Base-by-base conservation (phyloP, 2,329 filamentous ascomycete genomes). In the Diaporthe citriasiana region DNA sequence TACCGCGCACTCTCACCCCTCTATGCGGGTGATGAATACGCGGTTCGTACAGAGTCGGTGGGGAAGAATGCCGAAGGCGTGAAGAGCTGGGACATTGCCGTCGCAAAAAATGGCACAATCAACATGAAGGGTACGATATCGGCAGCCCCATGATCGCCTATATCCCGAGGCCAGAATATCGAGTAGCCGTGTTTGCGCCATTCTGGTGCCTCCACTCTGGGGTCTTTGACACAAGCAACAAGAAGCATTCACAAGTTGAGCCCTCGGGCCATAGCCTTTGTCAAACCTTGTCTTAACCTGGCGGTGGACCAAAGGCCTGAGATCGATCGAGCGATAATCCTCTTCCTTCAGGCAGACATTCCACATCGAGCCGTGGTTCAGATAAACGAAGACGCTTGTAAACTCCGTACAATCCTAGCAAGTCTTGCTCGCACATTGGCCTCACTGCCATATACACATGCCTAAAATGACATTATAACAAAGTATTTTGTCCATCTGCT, bases 1-100 rank as follows among this genome's bases (percentile, higher is more conserved):
- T 97, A 96, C 79, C 87, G 89, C 53, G 94, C 94, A 72, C 80
- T 94, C 70, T 86, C 91, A 0, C 93, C 94, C 0, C 77, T 96
- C 6, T 95, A 93, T 80, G 92, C 91, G 33, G 89, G 90, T 8
- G 91, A 94, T 78, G 82, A 85, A 30, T 89, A 94, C 76, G 86
- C 79, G 30, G 86, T 95, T n/a, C 91, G 88, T 74, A 91, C 88
- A 1, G 86, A 85, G 59, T 84, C 82, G 70, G 83, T 78, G 2
- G 56, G 80, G 35, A 83, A 80, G 35, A 83, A 82, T 80, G 82
- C 73, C 76, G 84, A 77, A 77, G 81, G 33, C n/a, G 78, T 42
- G 0, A 73, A 78, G 3, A 73, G 73, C 13, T 88, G 83, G 82
- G 86, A 88, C 59, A 77, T 90, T 10, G 80, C 85, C 77, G 88